Conservation (phyloP, 73 alveolate species). For the Uronychia setigera region DNA sequence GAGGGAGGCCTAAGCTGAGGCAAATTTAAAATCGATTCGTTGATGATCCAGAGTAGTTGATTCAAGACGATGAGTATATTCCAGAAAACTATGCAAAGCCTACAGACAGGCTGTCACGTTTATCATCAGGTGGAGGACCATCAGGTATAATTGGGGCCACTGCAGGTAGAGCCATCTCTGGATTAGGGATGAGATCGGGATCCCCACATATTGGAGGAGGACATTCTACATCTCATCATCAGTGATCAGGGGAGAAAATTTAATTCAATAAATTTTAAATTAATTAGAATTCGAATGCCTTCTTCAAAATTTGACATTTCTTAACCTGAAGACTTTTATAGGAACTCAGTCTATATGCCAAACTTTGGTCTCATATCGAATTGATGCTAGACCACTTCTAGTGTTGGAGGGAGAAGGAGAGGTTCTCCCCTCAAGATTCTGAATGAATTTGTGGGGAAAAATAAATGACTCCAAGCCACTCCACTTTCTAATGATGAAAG, state of each 20-base stretch:
- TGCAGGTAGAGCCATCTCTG: background rate
- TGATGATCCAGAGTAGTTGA: conserved; percentile 59
- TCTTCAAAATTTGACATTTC: background rate
- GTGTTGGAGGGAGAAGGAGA: background rate
- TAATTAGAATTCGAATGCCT: background rate
- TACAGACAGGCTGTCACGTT: background rate
- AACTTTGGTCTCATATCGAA: background rate
- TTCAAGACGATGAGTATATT: background rate
- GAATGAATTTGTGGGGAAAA: background rate
- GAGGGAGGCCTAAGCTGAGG: conserved; percentile 38
- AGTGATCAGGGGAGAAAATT: too few species aligned
- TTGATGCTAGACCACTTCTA: background rate
- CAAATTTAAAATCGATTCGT: conserved; percentile 31
- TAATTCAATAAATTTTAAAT: too few species aligned
- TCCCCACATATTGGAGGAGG: background rate
- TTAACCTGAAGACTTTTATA: background rate
- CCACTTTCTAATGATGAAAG: background rate
- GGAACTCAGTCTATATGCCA: background rate
- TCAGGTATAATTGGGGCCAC: too few species aligned
- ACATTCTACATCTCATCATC: background rate
- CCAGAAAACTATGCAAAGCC: background rate
- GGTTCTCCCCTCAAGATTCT: background rate
- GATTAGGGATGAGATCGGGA: background rate
- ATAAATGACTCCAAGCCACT: background rate
- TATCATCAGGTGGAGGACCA: background rate